Base-by-base conservation (phyloP, 2,329 filamentous ascomycete genomes). In the Alternaria sp. region DNA sequence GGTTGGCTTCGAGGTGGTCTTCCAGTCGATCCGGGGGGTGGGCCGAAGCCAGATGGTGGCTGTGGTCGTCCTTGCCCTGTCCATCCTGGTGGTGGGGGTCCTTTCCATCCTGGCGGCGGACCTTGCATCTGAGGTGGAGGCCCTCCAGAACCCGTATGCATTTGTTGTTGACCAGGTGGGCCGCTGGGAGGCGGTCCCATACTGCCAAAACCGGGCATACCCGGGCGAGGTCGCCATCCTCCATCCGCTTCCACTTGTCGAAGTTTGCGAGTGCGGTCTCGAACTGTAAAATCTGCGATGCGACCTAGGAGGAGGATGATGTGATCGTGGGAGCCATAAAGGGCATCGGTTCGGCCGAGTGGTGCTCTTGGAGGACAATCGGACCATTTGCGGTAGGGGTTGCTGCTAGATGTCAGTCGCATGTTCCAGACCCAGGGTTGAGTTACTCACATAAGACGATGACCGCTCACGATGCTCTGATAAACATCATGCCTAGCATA, bases 401-500 rank as follows among this genome's bases (percentile, higher is more conserved):
- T 89, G 65, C 93, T 96, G 55, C 8, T 13, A 45, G 8, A 10
- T 62, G 56, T 80, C 57, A 82, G 77, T 54, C 21, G 10, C 4
- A 19, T 13, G 10, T 54, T 12, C 9, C 8, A 25, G 11, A 54
- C 9, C 6, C 17, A 8, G 17, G 1, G 10, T 10, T 2, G 3
- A 3, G 4, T 19, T 23, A 86, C 93, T 86, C 83, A 97, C 93
- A 97, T 90, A 50, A 96, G 83, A 65, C 87, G 87, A 45, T 95
- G 94, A 9, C 93, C 95, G 69, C 94, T 96, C 23, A 98, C 83
- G 64, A 97, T 88, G 76, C 92, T 93, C 78, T 97, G 95, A 71
- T 95, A 96, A 9, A 92, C 89, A 77, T 98, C 96, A 84, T 97
- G 96, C 79, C 97, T 97, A 72, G 88, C 90, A 77, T 94, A 97